Percentiles rank a stretch among this genome's conserved stretches.
Conservation (phyloP, 2,329 filamentous ascomycete species). For the Ascochyta lentis region DNA sequence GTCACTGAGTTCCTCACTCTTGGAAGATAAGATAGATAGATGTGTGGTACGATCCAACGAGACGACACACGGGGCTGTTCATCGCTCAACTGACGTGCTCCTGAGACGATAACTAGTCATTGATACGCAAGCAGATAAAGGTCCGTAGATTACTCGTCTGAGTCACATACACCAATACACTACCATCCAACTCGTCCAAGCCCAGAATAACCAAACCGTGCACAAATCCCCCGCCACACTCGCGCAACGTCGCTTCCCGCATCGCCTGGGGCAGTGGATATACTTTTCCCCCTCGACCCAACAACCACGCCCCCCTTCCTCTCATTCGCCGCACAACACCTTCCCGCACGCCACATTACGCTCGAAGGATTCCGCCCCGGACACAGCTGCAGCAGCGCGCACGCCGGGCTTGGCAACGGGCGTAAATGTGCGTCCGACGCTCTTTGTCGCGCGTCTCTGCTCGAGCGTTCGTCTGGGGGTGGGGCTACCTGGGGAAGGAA, state of each 20-base stretch:
- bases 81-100: background rate
- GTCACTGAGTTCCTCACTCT: no score
- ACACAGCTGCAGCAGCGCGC: background rate
- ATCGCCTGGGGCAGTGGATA: constrained; percentile 5
- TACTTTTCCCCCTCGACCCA: constrained; percentile 9
- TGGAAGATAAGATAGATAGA: no score
- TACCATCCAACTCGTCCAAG: background rate
- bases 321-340: background rate
- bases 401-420: constrained; percentile 8
- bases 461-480: background rate
- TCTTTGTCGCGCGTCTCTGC: no score
- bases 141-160: constrained; percentile 3
- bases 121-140: constrained; percentile 15
- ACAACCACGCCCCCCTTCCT: background rate
- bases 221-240: background rate
- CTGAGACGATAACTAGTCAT: constrained; percentile 1
- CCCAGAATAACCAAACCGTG: background rate
- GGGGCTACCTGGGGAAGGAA: background rate
- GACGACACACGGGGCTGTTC: background rate
- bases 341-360: constrained; percentile 8
- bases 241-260: background rate
- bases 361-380: constrained; percentile 5
- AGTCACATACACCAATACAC: background rate
- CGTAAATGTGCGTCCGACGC: constrained; percentile 4
- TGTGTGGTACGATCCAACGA: background rate